Conservation (phyloP, 352 stramenopile species). For the Phytophthora chlamydospora region DNA sequence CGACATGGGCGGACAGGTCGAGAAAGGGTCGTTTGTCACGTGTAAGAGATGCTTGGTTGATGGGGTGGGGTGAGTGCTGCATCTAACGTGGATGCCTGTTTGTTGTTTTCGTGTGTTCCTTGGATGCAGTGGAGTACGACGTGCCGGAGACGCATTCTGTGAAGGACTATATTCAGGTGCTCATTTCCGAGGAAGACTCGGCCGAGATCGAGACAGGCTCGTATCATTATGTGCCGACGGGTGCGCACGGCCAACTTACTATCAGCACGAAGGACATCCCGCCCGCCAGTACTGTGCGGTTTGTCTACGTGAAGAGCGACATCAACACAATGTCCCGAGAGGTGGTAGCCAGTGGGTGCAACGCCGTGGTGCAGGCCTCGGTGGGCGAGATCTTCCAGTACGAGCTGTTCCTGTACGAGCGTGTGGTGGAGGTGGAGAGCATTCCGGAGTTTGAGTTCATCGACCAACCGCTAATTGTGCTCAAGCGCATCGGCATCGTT, state of each 20-base stretch:
- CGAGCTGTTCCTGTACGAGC: slow-evolving; percentile 87
- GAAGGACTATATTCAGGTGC: slow-evolving; percentile 89
- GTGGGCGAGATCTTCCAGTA: slow-evolving; percentile 91
- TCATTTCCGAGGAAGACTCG: slow-evolving; percentile 78
- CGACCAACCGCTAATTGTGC: slow-evolving; percentile 83
- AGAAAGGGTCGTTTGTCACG: slow-evolving; percentile 85
- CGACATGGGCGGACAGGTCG: slow-evolving; percentile 82
- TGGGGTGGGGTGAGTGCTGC: slow-evolving; percentile 1
- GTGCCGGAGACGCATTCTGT: slow-evolving; percentile 80
- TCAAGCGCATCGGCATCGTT: slow-evolving; percentile 87
- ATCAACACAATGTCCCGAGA: slow-evolving; percentile 87
- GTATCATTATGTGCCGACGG: slow-evolving; percentile 74
- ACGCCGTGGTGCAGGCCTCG: slow-evolving; percentile 81
- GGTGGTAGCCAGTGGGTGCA: slow-evolving; percentile 87
- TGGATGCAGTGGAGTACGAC: slow-evolving; percentile 72
- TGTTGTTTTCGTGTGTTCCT: slow-evolving; percentile 6
- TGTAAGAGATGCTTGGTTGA: slow-evolving; percentile 39
- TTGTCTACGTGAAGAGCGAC: slow-evolving; percentile 88
- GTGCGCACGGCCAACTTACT: slow-evolving; percentile 71
- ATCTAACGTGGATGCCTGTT: background rate
- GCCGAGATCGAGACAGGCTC: slow-evolving; percentile 77
- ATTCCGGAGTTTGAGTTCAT: slow-evolving; percentile 89
- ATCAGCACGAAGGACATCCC: slow-evolving; percentile 79
- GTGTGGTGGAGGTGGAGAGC: slow-evolving; percentile 88
- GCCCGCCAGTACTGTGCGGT: slow-evolving; percentile 72